These are phyloP conservation scores for Vachellia pachyceras DNA, from an alignment of 306 rosid genomes.

Conservation along the genomic window DNA sequence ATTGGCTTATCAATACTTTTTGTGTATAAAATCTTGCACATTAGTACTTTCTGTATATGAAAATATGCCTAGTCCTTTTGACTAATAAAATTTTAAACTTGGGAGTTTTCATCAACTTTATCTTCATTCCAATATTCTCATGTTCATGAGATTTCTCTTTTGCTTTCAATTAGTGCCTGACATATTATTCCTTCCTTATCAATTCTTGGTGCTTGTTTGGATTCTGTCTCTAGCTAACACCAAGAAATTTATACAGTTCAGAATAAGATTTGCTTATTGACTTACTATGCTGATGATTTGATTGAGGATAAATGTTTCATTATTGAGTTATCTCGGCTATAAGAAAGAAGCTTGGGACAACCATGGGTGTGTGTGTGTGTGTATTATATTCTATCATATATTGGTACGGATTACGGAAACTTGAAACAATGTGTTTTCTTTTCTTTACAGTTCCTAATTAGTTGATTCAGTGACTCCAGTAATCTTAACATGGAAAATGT, in stretches of 20 bases:
- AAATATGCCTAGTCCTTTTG: no score
- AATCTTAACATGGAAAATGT: slow-evolving; percentile 32
- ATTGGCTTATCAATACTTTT: no score
- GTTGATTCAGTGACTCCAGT: slow-evolving; percentile 2
- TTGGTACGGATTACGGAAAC: slow-evolving; percentile 27
- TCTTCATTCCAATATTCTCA: no score
- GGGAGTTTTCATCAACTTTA: no score
- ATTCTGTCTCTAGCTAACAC: slow-evolving; percentile 34
- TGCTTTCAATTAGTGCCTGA: not conserved
- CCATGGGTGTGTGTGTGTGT: not conserved
- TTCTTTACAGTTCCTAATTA: slow-evolving; percentile 16
- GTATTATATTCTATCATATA: not conserved
- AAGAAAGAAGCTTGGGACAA: slow-evolving; percentile 22
- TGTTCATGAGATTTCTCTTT: no score
- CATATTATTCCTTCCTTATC: not conserved
- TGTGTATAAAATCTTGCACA: no score
- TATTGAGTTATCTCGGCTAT: slow-evolving; percentile 34
- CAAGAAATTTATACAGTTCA: slow-evolving; percentile 9
- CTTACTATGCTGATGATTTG: slow-evolving; percentile 46
- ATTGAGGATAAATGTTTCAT: slow-evolving; percentile 46
- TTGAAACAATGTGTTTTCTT: not conserved
- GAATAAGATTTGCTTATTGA: slow-evolving; percentile 24
- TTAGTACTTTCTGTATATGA: no score
- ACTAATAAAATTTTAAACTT: no score
- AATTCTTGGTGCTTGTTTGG: slow-evolving; percentile 39